These are phyloP conservation scores for Saccharomyces pastorianus DNA, from an alignment of 1,139 yeast species.

Conservation along the genomic window DNA sequence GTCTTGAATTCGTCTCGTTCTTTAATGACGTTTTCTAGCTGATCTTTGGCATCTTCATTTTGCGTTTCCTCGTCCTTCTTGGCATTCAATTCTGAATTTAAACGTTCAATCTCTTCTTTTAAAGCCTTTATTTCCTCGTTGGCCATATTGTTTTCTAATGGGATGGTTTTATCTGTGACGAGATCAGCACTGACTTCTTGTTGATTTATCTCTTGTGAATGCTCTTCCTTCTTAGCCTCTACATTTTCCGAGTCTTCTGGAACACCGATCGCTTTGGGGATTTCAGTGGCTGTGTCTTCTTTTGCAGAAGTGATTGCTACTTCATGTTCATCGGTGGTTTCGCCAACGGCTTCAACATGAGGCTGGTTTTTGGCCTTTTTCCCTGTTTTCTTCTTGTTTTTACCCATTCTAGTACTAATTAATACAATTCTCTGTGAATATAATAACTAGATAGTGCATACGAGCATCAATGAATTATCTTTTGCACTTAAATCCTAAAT, in stretches of 20 bases:
- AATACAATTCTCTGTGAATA: background rate
- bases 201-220: background rate
- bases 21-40: slow-evolving; percentile 36
- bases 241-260: background rate
- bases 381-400: slow-evolving; percentile 25
- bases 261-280: background rate
- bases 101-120: slow-evolving; percentile 16
- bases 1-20: slow-evolving; percentile 64
- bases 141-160: background rate
- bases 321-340: background rate
- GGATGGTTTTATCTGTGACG: background rate
- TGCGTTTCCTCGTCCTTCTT: slow-evolving; percentile 4
- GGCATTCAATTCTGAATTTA: slow-evolving; percentile 23
- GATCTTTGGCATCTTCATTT: slow-evolving; percentile 26
- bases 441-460: background rate
- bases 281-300: too few species aligned
- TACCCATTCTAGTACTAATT: slow-evolving; percentile 18
- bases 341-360: background rate
- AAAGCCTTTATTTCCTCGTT: background rate
- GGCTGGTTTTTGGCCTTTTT: slow-evolving; percentile 10
- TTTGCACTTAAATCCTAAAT: background rate
- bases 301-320: background rate
- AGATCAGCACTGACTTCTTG: background rate
- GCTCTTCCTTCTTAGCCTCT: background rate
- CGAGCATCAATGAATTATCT: background rate